Base-by-base conservation (phyloP, 2,329 filamentous ascomycete genomes). In the Stemphylium lycopersici region DNA sequence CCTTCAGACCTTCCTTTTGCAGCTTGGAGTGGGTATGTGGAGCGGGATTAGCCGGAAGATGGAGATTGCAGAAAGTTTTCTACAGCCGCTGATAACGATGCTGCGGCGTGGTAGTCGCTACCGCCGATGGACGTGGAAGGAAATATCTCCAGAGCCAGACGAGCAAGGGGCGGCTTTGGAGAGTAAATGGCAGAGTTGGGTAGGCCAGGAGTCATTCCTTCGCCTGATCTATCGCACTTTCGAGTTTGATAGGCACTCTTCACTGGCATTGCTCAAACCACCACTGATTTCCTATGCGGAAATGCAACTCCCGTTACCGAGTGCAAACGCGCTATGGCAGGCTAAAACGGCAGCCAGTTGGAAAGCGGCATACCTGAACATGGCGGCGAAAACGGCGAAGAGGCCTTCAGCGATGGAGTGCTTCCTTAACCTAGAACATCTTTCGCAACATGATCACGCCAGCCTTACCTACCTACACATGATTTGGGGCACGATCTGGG, bases 211-310 rank as follows among this genome's bases (percentile, higher is more conserved):
- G 66, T 86, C 84, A 3, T 89, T 84, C 76, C 89, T 90, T 68
- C 81, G 87, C 76, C 81, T 91, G 2, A 83, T 84, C 3, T 86
- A 88, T 55, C 85, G 88, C 65, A 76, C 84, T 12, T 88, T 88
- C 60, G 73, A 87, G 4, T 81, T 87, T 52, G 88, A 91, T 63
- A 80, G 86, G 0, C 86, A 90, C 56, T 80, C 83, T 3, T 89
- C 88, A 2, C 87, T 91, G 77, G 84, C 85, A 1, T 79, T 88
- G 3, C 78, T 89, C 48, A 85, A 83, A 18, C 87, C 83, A 54
- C 86, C 87, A 0, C 76, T 85, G 16, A 84, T 90, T 59, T 88
- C 87, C 0, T 91, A 90, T 63, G 81, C 86, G 0, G 89, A 91
- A 63, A 75, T 91, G 43, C 84, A 84, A 3, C 75, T 90, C 2